Base-by-base conservation (phyloP, 1,284 basidiomycete species). In the Crepidotus sp. region DNA sequence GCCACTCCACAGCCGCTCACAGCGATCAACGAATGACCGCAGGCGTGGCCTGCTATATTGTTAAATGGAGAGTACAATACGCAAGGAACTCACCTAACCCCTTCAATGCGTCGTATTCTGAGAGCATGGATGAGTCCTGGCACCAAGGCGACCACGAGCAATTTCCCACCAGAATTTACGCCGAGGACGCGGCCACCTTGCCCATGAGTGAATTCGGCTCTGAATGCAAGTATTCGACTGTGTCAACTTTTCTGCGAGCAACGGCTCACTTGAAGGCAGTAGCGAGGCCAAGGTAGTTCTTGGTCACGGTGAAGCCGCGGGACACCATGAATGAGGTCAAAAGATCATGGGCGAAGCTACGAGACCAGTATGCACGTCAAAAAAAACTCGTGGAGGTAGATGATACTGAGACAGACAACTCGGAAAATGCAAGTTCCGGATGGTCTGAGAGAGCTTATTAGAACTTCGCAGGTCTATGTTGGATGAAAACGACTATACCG, bases 21-120 rank as follows among this genome's bases (percentile, higher is more conserved):
- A 21, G 41, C 46, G n/a, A 36, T 44, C 22, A 93, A 69, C 59
- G 91, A 91, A 59, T 93, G 87, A 0, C 88, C 88, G 56, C 89
- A 92, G 0, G 83, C 89, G 60, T 91, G 69, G 13, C 69, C 84
- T 49, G 14, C 2, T 14, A 18, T 17, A 29, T 29, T 24, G 35
- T 40, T 10, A 26, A 22, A 9, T 25, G 18, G 31, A 42, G 26
- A 25, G 25, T 9, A 24, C 3, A 13, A n/a, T 26, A 33, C 78
- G 50, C 81, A 81, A 1, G 75, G 80, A 59, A 43, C 46, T 83
- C 80, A 4, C 80, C 80, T 40, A 83, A 67, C 14, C 72, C 68
- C 13, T 71, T 73, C n/a, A 81, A 63, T 2, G 78, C 70, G 54
- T 82, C 80, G 73, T 83, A 82, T 60, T 68, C 52, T 32, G 34